phyloP scores from a whole-genome alignment of 106 monocot species.

The Platanthera zijinensis region DNA sequence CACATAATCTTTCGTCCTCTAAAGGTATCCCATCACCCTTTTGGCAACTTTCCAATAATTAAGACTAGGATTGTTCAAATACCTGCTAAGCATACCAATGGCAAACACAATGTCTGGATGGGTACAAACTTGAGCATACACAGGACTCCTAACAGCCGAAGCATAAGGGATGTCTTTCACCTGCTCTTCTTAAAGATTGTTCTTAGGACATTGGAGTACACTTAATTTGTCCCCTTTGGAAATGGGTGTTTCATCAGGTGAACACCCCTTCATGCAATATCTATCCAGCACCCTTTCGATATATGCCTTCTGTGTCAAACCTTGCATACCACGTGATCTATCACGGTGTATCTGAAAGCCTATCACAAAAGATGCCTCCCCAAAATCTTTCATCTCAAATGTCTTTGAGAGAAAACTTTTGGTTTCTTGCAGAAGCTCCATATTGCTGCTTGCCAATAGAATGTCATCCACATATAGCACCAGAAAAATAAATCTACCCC shows the following conservation, averaged over 20 bases:
- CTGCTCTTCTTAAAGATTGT: neutral
- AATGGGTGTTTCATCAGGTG: too few species aligned
- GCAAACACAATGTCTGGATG: neutral
- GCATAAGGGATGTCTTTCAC: too few species aligned
- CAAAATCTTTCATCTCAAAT: neutral
- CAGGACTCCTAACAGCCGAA: too few species aligned
- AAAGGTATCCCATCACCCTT: too few species aligned
- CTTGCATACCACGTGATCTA: neutral
- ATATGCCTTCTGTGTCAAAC: neutral
- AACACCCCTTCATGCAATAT: too few species aligned
- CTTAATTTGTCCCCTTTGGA: neutral
- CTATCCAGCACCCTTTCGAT: too few species aligned
- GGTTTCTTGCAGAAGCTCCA: neutral
- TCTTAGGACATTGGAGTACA: neutral
- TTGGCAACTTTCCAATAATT: neutral
- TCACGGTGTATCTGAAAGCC: neutral
- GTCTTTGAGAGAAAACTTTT: neutral
- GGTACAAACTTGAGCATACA: neutral
- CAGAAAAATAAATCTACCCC: neutral
- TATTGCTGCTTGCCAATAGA: neutral
- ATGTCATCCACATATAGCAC: neutral
- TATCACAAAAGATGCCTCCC: neutral
- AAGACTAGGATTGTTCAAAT: neutral
- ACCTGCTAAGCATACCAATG: neutral
- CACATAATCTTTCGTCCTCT: too few species aligned